Evolutionary conservation across 2,329 filamentous ascomycete species (phyloP).

Genomic region (Sporothrix variecibatus): DNA sequence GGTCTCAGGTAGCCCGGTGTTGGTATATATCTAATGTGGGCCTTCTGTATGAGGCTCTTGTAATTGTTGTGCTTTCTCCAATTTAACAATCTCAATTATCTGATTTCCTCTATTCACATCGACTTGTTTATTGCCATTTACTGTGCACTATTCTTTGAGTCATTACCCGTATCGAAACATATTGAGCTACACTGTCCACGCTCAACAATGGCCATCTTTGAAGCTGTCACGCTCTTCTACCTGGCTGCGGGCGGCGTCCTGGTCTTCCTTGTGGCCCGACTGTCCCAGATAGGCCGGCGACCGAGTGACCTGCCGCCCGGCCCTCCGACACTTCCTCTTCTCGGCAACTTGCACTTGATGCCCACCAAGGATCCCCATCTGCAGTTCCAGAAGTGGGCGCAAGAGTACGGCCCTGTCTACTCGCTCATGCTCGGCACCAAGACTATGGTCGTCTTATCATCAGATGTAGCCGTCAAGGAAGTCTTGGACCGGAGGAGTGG

Average conservation of each 20-base stretch:
- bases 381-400: slow-evolving; percentile 55
- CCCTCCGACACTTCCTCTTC: slow-evolving; percentile 35
- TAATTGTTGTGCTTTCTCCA: too few species aligned
- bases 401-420: slow-evolving; percentile 54
- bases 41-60: too few species aligned
- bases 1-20: too few species aligned
- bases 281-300: slow-evolving; percentile 12
- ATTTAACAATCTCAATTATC: too few species aligned
- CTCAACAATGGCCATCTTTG: neutral
- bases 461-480: slow-evolving; percentile 45
- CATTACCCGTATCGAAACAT: too few species aligned
- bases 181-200: too few species aligned
- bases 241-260: neutral
- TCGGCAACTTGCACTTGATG: slow-evolving; percentile 43
- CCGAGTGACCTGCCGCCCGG: slow-evolving; percentile 32
- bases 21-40: too few species aligned
- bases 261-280: neutral
- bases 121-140: too few species aligned
- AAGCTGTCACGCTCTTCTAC: neutral
- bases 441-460: slow-evolving; percentile 45
- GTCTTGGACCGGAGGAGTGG: slow-evolving; percentile 52
- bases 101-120: too few species aligned
- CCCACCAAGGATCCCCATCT: slow-evolving; percentile 45
- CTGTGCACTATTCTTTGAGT: too few species aligned
- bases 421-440: slow-evolving; percentile 53